These are phyloP conservation scores for Boletus bicolor DNA, from an alignment of 768 basidiomycete genomes.

Conservation along the genomic window DNA sequence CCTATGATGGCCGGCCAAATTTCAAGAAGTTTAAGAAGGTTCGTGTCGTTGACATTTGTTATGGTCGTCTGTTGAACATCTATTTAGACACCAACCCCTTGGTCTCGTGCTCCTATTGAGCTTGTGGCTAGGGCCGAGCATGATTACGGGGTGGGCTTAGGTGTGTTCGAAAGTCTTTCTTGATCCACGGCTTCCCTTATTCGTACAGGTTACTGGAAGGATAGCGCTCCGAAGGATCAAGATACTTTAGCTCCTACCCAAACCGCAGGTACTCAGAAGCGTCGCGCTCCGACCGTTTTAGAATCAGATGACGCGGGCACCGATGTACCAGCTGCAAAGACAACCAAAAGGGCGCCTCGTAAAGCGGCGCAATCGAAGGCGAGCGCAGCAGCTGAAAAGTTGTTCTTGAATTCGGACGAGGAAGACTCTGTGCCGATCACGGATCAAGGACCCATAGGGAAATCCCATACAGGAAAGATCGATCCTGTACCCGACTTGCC, in stretches of 20 bases:
- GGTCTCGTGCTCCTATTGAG: slow-evolving; percentile 41
- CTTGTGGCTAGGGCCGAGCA: slow-evolving; percentile 49
- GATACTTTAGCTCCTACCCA: slow-evolving; percentile 21
- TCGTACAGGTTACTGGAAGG: slow-evolving; percentile 57
- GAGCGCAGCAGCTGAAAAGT: slow-evolving; percentile 25
- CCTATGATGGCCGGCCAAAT: slow-evolving; percentile 47
- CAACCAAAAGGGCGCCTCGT: slow-evolving; percentile 14
- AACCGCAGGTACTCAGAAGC: slow-evolving; percentile 16
- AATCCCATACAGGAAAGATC: slow-evolving; percentile 5
- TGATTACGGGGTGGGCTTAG: slow-evolving; percentile 52
- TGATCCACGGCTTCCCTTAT: not conserved
- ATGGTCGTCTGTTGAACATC: slow-evolving; percentile 5
- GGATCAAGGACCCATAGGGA: not conserved
- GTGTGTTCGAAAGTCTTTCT: slow-evolving; percentile 32
- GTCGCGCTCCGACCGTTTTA: slow-evolving; percentile 31
- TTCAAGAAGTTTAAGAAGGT: slow-evolving; percentile 82
- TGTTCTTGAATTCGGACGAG: slow-evolving; percentile 55
- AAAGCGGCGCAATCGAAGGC: slow-evolving; percentile 32
- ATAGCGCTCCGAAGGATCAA: slow-evolving; percentile 20
- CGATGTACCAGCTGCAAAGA: slow-evolving; percentile 15
- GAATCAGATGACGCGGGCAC: slow-evolving; percentile 41
- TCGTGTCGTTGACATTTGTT: slow-evolving; percentile 11
- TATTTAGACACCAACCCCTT: slow-evolving; percentile 27
- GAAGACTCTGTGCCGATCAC: slow-evolving; percentile 24
- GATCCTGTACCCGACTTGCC: slow-evolving; percentile 6